A percentile compares a stretch with the other conserved stretches of the same genome.
Conservation (phyloP, 2,329 filamentous ascomycete genomes). For the Lachnellula cervina region DNA sequence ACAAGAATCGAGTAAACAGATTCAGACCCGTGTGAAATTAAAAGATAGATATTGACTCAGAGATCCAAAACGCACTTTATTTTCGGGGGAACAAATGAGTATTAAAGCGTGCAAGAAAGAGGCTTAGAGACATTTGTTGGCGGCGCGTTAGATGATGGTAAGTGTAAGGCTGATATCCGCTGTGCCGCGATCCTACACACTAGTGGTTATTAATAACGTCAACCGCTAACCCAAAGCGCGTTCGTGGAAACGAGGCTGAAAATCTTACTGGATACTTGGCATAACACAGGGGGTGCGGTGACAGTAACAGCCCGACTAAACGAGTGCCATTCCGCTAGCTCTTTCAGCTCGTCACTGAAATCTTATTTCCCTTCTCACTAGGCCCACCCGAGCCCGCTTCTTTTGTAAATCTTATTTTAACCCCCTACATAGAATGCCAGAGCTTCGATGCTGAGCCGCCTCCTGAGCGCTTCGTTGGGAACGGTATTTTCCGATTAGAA, state of each 20-base stretch:
- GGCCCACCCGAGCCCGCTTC: too few relatives aligned
- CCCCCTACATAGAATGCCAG: too few relatives aligned
- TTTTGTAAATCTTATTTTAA: too few relatives aligned
- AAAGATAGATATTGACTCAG: not conserved
- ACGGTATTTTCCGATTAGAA: too few relatives aligned
- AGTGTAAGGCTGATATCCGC: not conserved
- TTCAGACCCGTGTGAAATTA: not conserved
- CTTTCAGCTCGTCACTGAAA: too few relatives aligned
- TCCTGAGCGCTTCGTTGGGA: too few relatives aligned
- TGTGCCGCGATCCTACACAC: not conserved
- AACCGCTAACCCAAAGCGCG: not conserved
- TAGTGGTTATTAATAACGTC: not conserved
- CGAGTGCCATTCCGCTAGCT: too few relatives aligned
- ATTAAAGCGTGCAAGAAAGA: not conserved
- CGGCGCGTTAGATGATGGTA: not conserved
- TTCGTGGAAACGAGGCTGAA: not conserved
- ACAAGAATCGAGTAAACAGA: not conserved
- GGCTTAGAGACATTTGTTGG: not conserved
- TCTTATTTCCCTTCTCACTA: too few relatives aligned
- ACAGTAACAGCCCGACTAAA: too few relatives aligned
- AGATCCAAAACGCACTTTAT: not conserved
- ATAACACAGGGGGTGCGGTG: not conserved
- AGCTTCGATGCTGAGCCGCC: too few relatives aligned
- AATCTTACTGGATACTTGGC: not conserved
- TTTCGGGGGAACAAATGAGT: not conserved